Evolutionary conservation across 1,284 basidiomycete genomes (phyloP).

Genomic region (Mycosarcoma maydis): DNA sequence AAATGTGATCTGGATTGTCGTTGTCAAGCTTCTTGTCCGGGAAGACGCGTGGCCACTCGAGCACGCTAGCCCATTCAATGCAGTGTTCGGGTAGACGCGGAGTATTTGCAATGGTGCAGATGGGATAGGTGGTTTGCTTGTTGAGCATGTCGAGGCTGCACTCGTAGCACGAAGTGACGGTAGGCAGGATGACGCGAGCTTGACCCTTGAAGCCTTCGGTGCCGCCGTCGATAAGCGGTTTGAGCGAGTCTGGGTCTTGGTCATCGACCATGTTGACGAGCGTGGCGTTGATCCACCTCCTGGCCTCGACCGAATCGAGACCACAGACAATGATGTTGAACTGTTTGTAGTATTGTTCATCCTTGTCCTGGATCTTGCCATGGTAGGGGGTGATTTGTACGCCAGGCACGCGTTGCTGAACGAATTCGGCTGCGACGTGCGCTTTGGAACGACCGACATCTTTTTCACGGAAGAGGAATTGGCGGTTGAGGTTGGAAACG

Average conservation of each 20-base stretch:
- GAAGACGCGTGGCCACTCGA: conserved; percentile 94
- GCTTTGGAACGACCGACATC: conserved; percentile 97
- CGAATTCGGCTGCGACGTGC: conserved; percentile 81
- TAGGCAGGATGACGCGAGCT: conserved; percentile 94
- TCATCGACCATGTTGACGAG: conserved; percentile 86
- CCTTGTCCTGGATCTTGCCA: conserved; percentile 98
- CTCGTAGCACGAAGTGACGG: conserved; percentile 95
- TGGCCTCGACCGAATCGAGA: conserved; percentile 84
- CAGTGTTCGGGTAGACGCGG: conserved; percentile 98
- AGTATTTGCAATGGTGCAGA: conserved; percentile 99
- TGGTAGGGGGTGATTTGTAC: conserved; percentile 94
- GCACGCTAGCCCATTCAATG: conserved; percentile 99
- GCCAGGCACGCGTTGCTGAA: conserved; percentile 91
- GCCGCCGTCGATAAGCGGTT: conserved; percentile 98
- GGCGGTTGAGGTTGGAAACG: conserved; percentile 96
- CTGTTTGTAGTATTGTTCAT: conserved; percentile 92
- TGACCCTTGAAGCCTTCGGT: conserved; percentile 99
- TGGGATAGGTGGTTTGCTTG: conserved; percentile 95
- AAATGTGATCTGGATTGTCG: conserved; percentile 95
- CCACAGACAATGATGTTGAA: conserved; percentile 98
- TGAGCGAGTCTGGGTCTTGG: conserved; percentile 88
- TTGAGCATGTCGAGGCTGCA: conserved; percentile 98
- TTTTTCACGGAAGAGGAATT: conserved; percentile 91
- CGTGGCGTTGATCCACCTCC: conserved; percentile 98
- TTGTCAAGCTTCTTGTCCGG: conserved; percentile 70